phyloP scores from a whole-genome alignment of 257 asterid genomes.

The Fraxinus quadrangulata region DNA sequence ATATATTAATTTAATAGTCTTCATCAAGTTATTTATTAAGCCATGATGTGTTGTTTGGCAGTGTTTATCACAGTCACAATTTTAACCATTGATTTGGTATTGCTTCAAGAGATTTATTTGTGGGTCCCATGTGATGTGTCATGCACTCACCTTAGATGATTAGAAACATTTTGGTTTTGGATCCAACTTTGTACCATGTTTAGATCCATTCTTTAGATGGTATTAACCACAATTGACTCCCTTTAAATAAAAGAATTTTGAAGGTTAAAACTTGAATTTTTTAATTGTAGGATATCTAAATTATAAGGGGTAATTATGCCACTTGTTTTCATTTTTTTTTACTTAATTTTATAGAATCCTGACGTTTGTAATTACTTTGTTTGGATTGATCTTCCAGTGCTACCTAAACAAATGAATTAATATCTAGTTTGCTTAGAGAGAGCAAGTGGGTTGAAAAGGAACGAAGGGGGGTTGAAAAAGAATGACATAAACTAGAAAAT shows the following conservation, averaged over 20 bases:
- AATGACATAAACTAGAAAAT: no score
- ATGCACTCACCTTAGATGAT: conserved; percentile 34
- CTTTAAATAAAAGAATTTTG: background rate
- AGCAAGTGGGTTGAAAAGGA: no score
- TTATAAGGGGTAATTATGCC: background rate
- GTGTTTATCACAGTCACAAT: conserved; percentile 31
- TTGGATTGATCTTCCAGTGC: no score
- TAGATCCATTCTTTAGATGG: background rate
- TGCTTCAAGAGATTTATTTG: conserved; percentile 28
- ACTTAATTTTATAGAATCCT: no score
- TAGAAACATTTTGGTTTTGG: background rate
- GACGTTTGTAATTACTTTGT: no score
- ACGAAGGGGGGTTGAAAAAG: no score
- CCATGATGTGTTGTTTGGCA: conserved; percentile 29
- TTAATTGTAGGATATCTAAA: no score
- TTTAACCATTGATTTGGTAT: conserved; percentile 40
- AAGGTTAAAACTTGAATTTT: background rate
- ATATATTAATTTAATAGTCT: background rate
- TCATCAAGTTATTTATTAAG: conserved; percentile 3
- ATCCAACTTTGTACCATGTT: background rate
- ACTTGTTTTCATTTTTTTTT: no score
- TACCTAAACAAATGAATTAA: no score
- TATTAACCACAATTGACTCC: background rate
- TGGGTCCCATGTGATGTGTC: conserved; percentile 46
- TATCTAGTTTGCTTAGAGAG: no score